Conservation (phyloP, 2,329 filamentous ascomycete genomes). For the Aureobasidium uvarum region DNA sequence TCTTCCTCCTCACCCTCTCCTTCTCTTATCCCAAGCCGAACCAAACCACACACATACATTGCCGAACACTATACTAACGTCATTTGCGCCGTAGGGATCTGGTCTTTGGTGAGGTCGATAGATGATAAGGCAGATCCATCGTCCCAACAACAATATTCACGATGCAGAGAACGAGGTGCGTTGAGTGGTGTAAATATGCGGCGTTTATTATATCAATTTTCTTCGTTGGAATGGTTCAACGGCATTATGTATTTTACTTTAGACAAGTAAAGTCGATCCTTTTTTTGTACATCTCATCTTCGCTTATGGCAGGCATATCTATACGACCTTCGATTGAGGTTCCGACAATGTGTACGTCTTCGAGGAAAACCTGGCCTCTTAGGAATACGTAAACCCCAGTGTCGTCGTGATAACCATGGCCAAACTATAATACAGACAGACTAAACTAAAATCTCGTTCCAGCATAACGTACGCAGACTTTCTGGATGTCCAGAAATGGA, state of each 20-base stretch:
- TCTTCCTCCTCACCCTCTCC: no score
- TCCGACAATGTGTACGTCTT: no score
- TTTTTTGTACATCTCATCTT: background rate
- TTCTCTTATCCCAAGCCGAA: background rate
- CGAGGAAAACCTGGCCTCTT: no score
- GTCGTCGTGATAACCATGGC: no score
- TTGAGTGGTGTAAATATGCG: conserved; percentile 21
- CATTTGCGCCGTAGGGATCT: conserved; percentile 45
- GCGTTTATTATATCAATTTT: conserved; percentile 21
- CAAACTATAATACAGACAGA: no score
- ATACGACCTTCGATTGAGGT: no score
- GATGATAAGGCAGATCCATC: conserved; percentile 18
- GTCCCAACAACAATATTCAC: background rate
- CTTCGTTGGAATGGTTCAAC: conserved; percentile 20
- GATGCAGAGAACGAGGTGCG: background rate
- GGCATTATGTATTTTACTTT: conserved; percentile 21
- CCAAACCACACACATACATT: background rate
- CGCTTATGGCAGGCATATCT: no score
- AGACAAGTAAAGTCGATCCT: conserved; percentile 22
- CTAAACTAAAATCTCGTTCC: no score
- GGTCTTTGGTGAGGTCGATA: conserved; percentile 67
- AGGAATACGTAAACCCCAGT: no score
- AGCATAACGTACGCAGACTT: no score
- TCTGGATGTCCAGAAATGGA: background rate
- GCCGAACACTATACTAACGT: background rate